Evolutionary conservation across 306 rosid species (phyloP), one percentile per base, ranked within the genome.

Genomic region (Acacia crassicarpa): DNA sequence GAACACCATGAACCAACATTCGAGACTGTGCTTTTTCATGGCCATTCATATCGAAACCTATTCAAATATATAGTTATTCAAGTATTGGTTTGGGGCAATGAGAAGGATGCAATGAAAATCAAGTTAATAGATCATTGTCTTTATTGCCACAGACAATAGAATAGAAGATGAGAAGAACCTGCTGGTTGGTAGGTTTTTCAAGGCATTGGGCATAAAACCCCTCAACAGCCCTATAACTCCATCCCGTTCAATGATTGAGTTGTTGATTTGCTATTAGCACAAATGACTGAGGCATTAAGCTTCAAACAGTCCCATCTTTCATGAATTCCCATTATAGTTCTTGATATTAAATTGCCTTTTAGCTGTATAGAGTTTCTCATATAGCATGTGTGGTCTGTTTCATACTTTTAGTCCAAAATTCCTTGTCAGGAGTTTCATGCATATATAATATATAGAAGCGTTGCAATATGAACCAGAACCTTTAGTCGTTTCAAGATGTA

Each of bases 151-250:
- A 61, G 40, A 22, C 75, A 35, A 80, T 0, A 43, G 13, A 43
- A 9, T 69, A 44, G 54, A 58, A 77, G 59, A 33, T 86, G 76
- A 67, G 41, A 44, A 66, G 63, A 78, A 95, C 99, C 98, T 95
- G 93, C 97, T 94, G 79, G 83, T 93, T 70, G 98, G 97, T 61
- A 94, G 85, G 83, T 82, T 94, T 81, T 94, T 94, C 66, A 94
- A 88, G 76, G 91, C 98, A 83, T 93, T 94, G 43, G 98, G 92
- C 79, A 94, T 77, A 66, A 94, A 94, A n/a, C 98, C 97, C 46
- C 97, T 78, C 62, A 93, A 94, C 87, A 94, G 87, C 72, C 97
- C 97, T 68, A 90, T 68, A 54, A 48, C 51, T 86, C 98, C 98
- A 84, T 93, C 97, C 38, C 85, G 88, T 94, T 85, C 82, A 83